Conservation (phyloP, 352 stramenopile genomes). For the Phytophthora sp. region DNA sequence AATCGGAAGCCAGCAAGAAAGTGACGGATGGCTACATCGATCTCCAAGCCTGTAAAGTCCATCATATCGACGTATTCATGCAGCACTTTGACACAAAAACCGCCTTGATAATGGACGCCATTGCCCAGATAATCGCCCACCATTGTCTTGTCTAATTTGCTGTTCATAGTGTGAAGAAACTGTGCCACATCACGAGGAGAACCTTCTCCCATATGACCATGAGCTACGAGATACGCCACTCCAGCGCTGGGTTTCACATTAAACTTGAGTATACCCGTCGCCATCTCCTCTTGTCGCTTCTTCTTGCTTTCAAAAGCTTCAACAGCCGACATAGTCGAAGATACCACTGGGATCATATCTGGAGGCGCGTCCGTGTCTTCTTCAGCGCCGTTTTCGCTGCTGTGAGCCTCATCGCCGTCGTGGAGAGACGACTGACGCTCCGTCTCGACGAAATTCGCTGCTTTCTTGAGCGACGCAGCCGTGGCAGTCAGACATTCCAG, state of each 20-base stretch:
- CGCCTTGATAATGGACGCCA: conserved; percentile 95
- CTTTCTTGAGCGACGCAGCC: conserved; percentile 92
- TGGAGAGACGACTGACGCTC: conserved; percentile 52
- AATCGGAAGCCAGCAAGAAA: conserved; percentile 98
- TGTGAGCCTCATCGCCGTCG: conserved; percentile 40
- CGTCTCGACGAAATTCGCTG: conserved; percentile 74
- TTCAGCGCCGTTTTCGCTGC: conserved; percentile 48
- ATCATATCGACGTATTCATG: conserved; percentile 97
- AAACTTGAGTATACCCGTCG: conserved; percentile 97
- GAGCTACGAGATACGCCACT: conserved; percentile 91
- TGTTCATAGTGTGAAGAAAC: conserved; percentile 94
- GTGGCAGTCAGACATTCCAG: conserved; percentile 95
- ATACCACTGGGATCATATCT: conserved; percentile 35
- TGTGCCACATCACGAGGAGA: conserved; percentile 93
- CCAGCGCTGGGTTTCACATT: conserved; percentile 95
- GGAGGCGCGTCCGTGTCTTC: conserved; percentile 47
- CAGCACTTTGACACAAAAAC: conserved; percentile 93
- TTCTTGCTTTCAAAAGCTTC: conserved; percentile 98
- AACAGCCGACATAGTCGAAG: conserved; percentile 79
- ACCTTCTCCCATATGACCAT: conserved; percentile 92
- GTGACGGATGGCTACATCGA: conserved; percentile 97
- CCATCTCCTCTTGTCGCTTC: conserved; percentile 95
- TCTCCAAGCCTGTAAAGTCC: conserved; percentile 94
- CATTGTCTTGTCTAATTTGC: conserved; percentile 96
- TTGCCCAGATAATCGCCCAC: conserved; percentile 98